Evolutionary conservation across 2,329 filamentous ascomycete species (phyloP).

Genomic region (Epichloe uncinata): DNA sequence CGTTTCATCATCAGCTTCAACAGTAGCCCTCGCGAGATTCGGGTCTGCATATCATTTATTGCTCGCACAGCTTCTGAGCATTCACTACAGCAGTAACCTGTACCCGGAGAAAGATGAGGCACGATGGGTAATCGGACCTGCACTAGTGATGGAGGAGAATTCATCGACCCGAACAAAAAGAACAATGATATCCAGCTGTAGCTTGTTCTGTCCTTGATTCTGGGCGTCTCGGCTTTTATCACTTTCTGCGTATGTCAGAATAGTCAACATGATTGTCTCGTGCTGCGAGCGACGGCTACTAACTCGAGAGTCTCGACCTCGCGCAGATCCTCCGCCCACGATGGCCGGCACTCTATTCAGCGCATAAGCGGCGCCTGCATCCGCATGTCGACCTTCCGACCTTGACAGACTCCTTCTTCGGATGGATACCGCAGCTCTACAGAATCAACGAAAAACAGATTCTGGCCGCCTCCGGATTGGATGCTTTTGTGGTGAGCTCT

Average conservation of each 20-base stretch:
- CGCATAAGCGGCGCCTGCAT: conserved; percentile 64
- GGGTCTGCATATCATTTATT: background rate
- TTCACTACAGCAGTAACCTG: background rate
- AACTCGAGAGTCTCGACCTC: background rate
- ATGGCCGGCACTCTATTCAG: conserved; percentile 86
- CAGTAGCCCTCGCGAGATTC: background rate
- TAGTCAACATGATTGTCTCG: conserved; percentile 14
- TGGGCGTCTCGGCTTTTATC: conserved; percentile 56
- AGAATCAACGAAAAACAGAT: conserved; percentile 80
- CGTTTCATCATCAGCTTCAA: background rate
- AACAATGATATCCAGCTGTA: conserved; percentile 45
- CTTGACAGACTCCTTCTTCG: conserved; percentile 73
- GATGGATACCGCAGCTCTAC: conserved; percentile 84
- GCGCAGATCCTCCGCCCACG: conserved; percentile 68
- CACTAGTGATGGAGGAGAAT: conserved; percentile 8
- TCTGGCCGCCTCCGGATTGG: conserved; percentile 76
- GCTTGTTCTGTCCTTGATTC: conserved; percentile 54
- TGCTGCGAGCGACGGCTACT: background rate
- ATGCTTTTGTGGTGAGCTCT: conserved; percentile 70
- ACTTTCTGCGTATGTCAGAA: conserved; percentile 51
- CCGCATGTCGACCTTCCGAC: conserved; percentile 51
- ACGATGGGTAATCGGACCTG: conserved; percentile 1
- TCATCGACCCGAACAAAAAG: conserved; percentile 10
- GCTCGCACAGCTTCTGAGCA: background rate
- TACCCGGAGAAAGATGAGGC: conserved; percentile 2